Conservation (phyloP, 1,139 yeast genomes). For the Entelexis paramagnoliae region DNA sequence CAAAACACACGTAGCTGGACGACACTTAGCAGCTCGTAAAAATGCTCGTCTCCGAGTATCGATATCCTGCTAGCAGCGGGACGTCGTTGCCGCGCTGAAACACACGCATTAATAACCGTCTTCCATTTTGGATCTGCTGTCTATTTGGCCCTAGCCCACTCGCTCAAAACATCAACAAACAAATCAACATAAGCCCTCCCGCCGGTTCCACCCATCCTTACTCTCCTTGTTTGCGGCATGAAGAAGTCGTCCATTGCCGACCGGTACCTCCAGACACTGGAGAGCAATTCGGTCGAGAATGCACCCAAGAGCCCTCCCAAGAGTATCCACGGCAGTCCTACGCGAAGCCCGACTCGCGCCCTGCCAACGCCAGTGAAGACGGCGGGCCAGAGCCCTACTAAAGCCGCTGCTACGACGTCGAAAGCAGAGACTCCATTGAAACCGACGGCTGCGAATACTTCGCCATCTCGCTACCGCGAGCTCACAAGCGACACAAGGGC, state of each 20-base stretch:
- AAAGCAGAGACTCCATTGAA: background rate
- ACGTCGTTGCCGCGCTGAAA: too few species aligned
- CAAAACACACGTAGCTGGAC: too few species aligned
- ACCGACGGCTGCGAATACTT: background rate
- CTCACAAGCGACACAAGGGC: too few species aligned
- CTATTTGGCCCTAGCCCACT: background rate
- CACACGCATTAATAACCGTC: background rate
- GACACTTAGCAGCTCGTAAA: too few species aligned
- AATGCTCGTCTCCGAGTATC: too few species aligned
- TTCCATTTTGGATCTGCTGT: background rate
- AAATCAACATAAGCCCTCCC: background rate
- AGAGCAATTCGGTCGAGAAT: conserved; percentile 18
- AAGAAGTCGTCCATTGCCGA: conserved; percentile 22
- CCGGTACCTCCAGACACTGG: conserved; percentile 24
- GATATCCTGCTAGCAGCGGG: too few species aligned
- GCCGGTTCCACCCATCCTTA: background rate
- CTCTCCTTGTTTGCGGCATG: conserved; percentile 4
- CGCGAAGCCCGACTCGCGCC: conserved; percentile 1
- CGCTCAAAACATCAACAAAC: conserved; percentile 11
- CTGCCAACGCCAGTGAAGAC: background rate
- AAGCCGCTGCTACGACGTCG: background rate
- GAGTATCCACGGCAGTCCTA: conserved; percentile 5
- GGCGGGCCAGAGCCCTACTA: background rate
- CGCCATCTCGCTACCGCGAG: background rate
- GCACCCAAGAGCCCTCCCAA: conserved; percentile 18